Evolutionary conservation across 257 asterid species (phyloP).

Genomic region (Scutellaria galericulata): DNA sequence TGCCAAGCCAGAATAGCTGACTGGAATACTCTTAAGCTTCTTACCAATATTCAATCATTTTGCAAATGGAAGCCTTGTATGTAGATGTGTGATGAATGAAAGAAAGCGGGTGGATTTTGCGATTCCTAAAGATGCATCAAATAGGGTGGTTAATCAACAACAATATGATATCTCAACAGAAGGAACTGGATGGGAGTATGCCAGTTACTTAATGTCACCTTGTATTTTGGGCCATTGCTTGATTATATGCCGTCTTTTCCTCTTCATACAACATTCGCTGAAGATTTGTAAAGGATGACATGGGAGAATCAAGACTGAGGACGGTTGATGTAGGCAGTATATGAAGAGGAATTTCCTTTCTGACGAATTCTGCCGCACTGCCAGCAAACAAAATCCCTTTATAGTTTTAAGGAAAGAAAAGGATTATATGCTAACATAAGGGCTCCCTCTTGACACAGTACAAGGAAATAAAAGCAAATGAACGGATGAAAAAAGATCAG

Average conservation of each 20-base stretch:
- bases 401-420: constrained; percentile 6
- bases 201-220: constrained; percentile 49
- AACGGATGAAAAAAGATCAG: neutral
- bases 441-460: neutral
- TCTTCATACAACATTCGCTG: constrained; percentile 89
- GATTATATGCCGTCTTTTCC: constrained; percentile 86
- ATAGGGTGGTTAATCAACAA: constrained; percentile 7
- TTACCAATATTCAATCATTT: constrained; percentile 96
- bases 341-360: constrained; percentile 91
- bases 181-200: constrained; percentile 3
- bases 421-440: constrained; percentile 11
- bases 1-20: constrained; percentile 2
- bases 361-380: constrained; percentile 94
- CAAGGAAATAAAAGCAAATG: neutral
- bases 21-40: constrained; percentile 2
- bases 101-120: constrained; percentile 85
- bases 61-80: constrained; percentile 98
- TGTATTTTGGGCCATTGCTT: constrained; percentile 67
- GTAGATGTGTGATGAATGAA: constrained; percentile 93
- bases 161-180: neutral
- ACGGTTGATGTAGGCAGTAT: constrained; percentile 76
- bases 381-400: constrained; percentile 43
- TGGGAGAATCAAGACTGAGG: constrained; percentile 70
- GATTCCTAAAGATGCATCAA: constrained; percentile 54
- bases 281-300: constrained; percentile 74